phyloP scores from a whole-genome alignment of 345 rosid genomes.

The Luvunga scandens region DNA sequence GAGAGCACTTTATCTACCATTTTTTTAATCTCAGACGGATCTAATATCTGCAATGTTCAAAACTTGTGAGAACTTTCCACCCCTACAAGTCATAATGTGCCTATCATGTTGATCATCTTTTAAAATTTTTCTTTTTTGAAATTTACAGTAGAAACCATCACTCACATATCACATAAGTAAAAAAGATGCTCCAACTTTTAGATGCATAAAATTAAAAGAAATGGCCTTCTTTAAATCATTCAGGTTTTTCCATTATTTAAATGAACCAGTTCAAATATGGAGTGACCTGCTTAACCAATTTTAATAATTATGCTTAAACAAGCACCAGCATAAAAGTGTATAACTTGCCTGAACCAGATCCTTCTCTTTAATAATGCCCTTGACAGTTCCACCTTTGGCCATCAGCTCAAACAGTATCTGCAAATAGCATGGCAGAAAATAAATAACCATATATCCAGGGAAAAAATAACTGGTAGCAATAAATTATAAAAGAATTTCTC shows the following conservation, averaged over 20 bases:
- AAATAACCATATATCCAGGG: not conserved
- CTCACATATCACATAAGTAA: not conserved
- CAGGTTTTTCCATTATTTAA: not conserved
- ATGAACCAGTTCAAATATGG: not conserved
- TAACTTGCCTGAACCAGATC: slow-evolving; percentile 87
- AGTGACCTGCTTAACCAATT: not conserved
- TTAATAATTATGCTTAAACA: not conserved
- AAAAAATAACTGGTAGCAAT: not conserved
- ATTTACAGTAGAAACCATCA: not conserved
- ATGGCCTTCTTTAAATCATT: not conserved
- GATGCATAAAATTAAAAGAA: not conserved
- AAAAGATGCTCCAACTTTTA: not conserved
- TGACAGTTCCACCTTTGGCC: slow-evolving; percentile 91
- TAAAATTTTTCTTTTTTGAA: not conserved
- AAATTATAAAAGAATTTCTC: not conserved
- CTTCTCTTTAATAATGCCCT: slow-evolving; percentile 76
- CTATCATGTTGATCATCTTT: not conserved
- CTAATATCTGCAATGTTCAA: slow-evolving; percentile 50
- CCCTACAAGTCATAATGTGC: not conserved
- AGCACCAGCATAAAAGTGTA: slow-evolving; percentile 16
- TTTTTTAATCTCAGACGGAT: slow-evolving; percentile 81
- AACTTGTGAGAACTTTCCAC: slow-evolving; percentile 13
- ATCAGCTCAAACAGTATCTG: slow-evolving; percentile 84
- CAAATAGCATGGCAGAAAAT: not conserved
- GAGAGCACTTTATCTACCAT: slow-evolving; percentile 68